Evolutionary conservation across 1,139 yeast genomes (phyloP), one percentile per base, ranked within the genome.

Genomic region (Zhuliangozyma blackwelliae): DNA sequence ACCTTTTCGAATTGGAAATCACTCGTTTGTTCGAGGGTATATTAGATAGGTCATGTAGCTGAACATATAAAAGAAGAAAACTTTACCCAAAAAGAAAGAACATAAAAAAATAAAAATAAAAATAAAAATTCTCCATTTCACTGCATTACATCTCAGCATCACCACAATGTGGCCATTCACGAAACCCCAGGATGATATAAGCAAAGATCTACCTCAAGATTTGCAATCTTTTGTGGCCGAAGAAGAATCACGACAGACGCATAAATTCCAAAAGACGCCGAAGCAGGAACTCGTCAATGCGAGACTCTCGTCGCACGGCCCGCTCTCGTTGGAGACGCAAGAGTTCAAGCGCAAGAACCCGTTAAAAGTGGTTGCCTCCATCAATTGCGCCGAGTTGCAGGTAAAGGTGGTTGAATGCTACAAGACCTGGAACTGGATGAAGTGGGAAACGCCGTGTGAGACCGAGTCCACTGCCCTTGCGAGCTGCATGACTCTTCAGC

Each of bases 301-400:
- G 28, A 58, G 59, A 21, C 49, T 67, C 33, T 43, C 48, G 19
- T 46, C 47, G 34, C 50, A 44, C 31, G 37, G 38, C 35, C 44
- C 7, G 38, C 41, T 5, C 35, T 35, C 2, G 61, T 13, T 28
- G 7, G 63, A 64, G 22, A 55, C 65, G 32, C 69, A 60, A 7
- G 43, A 50, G 3, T 68, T 64, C 40, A 68, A 68, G 44, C 54
- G 49, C 28, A 41, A 52, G 21, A 62, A 66, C 38, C 53, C 50
- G 25, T 41, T 51, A 2, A 48, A 51, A 27, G 50, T 50, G 25
- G 72, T 57, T 1, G 46, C 65, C 1, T 42, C 52, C 22, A 54
- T 68, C 28, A 71, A 71, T 50, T 71, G 76, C 44, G 60, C 74
- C 3, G 75, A 70, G 44, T 46, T 70, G 13, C 73, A 68, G 40